A percentile compares a stretch with the other conserved stretches of the same genome.
These are phyloP conservation scores for Neurospora hispaniola DNA, from an alignment of 495 filamentous ascomycete species.

Conservation along the genomic window DNA sequence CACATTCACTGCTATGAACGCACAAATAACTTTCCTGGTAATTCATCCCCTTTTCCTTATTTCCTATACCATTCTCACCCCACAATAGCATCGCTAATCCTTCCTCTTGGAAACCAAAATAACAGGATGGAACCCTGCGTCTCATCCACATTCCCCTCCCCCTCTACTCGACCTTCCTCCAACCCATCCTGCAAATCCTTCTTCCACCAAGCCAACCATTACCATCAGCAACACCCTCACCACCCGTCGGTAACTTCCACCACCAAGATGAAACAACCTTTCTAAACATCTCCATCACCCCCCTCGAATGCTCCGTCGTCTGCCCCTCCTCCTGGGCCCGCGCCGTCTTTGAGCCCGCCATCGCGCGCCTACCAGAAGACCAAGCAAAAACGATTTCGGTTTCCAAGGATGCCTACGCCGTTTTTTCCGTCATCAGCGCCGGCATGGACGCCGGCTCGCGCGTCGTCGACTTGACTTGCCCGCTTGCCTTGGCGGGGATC, in stretches of 20 bases:
- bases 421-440: conserved; percentile 77
- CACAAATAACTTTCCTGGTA: conserved; percentile 48
- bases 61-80: neutral
- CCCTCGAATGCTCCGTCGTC: conserved; percentile 85
- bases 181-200: conserved; percentile 75
- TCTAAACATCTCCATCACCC: conserved; percentile 86
- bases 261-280: conserved; percentile 49
- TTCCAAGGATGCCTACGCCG: conserved; percentile 73
- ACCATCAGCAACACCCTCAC: conserved; percentile 1
- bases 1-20: conserved; percentile 33
- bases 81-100: conserved; percentile 1
- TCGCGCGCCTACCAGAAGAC: conserved; percentile 39
- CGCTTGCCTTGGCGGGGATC: conserved; percentile 82
- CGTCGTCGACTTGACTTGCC: conserved; percentile 84
- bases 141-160: conserved; percentile 85
- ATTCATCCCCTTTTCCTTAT: conserved; percentile 10
- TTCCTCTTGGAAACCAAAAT: no score
- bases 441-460: conserved; percentile 90
- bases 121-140: conserved; percentile 73
- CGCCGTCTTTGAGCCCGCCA: conserved; percentile 62
- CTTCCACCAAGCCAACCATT: conserved; percentile 45
- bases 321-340: conserved; percentile 65
- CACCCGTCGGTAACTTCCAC: conserved; percentile 9
- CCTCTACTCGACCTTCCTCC: conserved; percentile 70
- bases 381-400: conserved; percentile 51